These are phyloP conservation scores for Plasmodium sp. DNA, from an alignment of 169 alveolate species.

Conservation along the genomic window DNA sequence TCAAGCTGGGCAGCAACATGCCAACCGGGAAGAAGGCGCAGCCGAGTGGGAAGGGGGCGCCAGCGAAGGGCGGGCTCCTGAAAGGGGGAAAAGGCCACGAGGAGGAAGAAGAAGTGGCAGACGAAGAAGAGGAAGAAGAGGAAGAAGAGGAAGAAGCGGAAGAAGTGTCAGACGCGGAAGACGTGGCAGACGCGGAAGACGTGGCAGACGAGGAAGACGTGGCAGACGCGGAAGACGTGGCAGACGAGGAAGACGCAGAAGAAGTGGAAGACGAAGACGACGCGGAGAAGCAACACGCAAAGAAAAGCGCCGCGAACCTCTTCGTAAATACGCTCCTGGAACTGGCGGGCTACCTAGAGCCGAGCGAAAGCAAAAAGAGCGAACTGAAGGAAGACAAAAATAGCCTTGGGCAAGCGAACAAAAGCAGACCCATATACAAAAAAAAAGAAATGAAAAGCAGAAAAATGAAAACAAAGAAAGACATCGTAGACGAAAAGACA, in stretches of 20 bases:
- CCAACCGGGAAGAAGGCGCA: neutral
- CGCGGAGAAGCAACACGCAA: neutral
- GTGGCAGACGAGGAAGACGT: neutral
- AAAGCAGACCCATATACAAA: conserved; percentile 21
- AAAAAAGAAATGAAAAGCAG: conserved; percentile 32
- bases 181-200: neutral
- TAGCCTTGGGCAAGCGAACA: neutral
- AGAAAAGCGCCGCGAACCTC: neutral
- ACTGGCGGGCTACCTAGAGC: neutral
- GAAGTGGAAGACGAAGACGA: neutral
- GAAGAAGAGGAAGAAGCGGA: neutral
- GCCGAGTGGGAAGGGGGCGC: neutral
- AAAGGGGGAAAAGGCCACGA: neutral
- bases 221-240: neutral
- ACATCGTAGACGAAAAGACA: neutral
- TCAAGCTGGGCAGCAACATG: neutral
- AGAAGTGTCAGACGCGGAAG: neutral
- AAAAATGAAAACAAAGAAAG: conserved; percentile 41
- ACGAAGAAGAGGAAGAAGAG: too few relatives aligned
- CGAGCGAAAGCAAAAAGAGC: neutral
- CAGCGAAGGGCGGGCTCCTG: neutral
- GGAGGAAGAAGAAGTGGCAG: neutral
- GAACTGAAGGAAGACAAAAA: neutral
- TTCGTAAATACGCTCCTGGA: neutral
- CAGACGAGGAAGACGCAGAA: neutral